Conservation (phyloP, 1,139 yeast species). For the Yamadazyma sp. region DNA sequence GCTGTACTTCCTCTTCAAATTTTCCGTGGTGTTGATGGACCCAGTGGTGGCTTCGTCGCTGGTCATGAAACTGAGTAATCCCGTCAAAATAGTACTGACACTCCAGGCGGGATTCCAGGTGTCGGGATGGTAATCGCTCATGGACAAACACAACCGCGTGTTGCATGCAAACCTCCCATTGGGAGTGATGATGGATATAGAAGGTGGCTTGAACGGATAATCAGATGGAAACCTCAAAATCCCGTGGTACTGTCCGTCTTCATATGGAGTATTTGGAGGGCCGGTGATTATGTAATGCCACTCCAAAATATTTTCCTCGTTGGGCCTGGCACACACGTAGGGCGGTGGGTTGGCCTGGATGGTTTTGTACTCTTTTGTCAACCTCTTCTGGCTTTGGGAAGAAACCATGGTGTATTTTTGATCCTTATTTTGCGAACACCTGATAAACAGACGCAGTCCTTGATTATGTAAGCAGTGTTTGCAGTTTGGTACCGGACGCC, state of each 20-base stretch:
- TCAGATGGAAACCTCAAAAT: conserved; percentile 81
- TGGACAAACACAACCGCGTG: conserved; percentile 77
- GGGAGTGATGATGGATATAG: conserved; percentile 87
- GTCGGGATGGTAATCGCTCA: conserved; percentile 93
- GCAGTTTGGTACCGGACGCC: conserved; percentile 21
- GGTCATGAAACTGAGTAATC: conserved; percentile 84
- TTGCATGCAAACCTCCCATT: conserved; percentile 79
- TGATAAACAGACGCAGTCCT: too few species aligned
- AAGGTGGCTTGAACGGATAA: conserved; percentile 91
- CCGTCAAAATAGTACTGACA: conserved; percentile 81
- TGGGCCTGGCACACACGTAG: conserved; percentile 74
- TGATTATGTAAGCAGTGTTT: not conserved
- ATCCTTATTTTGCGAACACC: too few species aligned
- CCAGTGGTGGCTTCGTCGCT: conserved; percentile 48
- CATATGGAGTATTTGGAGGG: conserved; percentile 85
- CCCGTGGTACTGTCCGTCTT: conserved; percentile 88
- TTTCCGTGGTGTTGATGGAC: conserved; percentile 36
- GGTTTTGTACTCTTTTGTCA: conserved; percentile 77
- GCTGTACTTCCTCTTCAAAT: conserved; percentile 38
- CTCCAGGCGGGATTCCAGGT: conserved; percentile 97
- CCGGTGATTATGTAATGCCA: conserved; percentile 86
- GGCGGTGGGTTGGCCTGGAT: conserved; percentile 80
- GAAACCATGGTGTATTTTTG: conserved; percentile 5
- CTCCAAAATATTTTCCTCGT: conserved; percentile 69
- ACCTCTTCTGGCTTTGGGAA: conserved; percentile 35